These are phyloP conservation scores for Corymbia citriodora DNA, from an alignment of 441 rosid species.

Conservation along the genomic window DNA sequence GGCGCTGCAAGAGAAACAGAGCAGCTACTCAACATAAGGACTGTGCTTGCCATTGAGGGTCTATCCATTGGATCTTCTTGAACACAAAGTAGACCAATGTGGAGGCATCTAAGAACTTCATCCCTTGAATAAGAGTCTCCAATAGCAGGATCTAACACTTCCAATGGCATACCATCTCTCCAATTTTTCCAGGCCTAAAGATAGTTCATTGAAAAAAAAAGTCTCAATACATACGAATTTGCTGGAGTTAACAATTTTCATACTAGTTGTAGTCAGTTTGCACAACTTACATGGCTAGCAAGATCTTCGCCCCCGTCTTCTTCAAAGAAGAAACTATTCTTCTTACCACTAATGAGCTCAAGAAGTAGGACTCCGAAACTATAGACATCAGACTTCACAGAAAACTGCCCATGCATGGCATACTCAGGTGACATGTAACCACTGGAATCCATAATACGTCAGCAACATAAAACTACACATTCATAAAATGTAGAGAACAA, in stretches of 20 bases:
- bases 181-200: not conserved
- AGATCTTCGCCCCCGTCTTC: rapidly evolving
- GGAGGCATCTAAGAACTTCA: not conserved
- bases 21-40: not conserved
- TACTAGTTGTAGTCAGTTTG: not conserved
- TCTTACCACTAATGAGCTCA: not conserved
- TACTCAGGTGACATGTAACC: not conserved
- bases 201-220: not conserved
- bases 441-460: not conserved
- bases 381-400: not conserved
- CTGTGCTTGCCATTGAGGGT: not conserved
- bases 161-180: not conserved
- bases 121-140: not conserved
- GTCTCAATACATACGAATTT: not conserved
- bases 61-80: not conserved
- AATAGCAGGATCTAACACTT: not conserved
- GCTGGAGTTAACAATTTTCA: not conserved
- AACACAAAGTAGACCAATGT: not conserved
- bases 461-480: not conserved
- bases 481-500: not conserved
- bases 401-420: not conserved
- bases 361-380: not conserved
- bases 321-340: not conserved
- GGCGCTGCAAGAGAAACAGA: not conserved
- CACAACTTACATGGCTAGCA: not conserved